Evolutionary conservation across 306 rosid genomes (phyloP), one percentile per base, ranked within the genome.

Genomic region (Sicyos baderoa): DNA sequence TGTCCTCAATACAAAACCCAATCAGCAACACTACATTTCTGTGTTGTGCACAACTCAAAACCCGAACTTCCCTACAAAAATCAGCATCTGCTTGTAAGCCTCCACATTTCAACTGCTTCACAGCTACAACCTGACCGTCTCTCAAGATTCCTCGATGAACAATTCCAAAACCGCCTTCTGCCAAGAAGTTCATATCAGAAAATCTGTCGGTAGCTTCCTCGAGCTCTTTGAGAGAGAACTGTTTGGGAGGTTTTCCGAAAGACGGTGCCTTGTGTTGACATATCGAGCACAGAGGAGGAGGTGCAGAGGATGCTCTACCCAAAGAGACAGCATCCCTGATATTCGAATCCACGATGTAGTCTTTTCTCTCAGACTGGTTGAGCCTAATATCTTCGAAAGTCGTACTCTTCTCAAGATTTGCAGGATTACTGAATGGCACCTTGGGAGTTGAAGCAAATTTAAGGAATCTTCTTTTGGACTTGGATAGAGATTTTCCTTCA

Each of bases 21-120:
- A 84, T 90, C 71, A 93, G 81, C 85, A 88, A 74, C 17, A 90
- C 99, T 77, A 93, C 90, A 71, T 93, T 93, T 79, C 99, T 84
- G 77, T 93, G 99, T 81, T 93, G 99, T 2, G 99, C 99, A 74
- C 99, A 93, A 75, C 99, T 88, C 91, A 93, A 74, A 68, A 90
- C 84, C 73, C 89, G 83, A 57, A 93, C 94, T 83, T 93, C 99
- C 62, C 97, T 75, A 73, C 90, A 86, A 82, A 93, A 93, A 81
- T 93, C 97, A 75, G 87, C 72, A 81, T 93, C 91, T 57, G 90
- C 95, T 76, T 84, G 86, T 77, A 86, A 78, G 66, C 99, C 97
- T 63, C 88, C 78, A 62, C 84, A 84, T 81, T 80, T 93, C 56
- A 93, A 85, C 80, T 82, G 97, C 84, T 93, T 93, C 77, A 93